phyloP scores from a whole-genome alignment of 78 protist species.

The Tieghemostelium lacteum region DNA sequence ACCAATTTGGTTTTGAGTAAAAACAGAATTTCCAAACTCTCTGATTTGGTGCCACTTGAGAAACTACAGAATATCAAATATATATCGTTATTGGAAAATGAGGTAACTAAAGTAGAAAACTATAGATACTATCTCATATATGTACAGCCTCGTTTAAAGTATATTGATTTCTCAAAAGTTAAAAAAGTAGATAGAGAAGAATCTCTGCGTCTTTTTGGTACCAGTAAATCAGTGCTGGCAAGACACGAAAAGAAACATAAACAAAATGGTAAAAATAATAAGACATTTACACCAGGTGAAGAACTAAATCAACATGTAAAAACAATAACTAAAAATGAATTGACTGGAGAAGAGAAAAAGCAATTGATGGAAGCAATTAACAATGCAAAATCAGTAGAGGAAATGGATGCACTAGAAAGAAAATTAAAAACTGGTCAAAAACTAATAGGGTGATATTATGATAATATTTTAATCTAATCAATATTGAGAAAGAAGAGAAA shows the following conservation, averaged over 20 bases:
- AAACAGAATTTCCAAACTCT: constrained; percentile 52
- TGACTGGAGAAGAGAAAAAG: constrained; percentile 22
- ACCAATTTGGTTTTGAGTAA: constrained; percentile 78
- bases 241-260: neutral
- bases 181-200: constrained; percentile 49
- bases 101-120: constrained; percentile 46
- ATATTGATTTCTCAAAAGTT: constrained; percentile 88
- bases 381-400: constrained; percentile 30
- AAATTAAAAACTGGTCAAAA: constrained; percentile 10
- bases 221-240: neutral
- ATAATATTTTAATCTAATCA: no score
- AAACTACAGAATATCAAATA: constrained; percentile 38
- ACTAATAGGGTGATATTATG: no score
- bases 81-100: constrained; percentile 80
- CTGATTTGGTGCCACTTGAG: constrained; percentile 62
- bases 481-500: no score
- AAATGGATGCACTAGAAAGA: constrained; percentile 5
- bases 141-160: constrained; percentile 78
- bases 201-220: constrained; percentile 25
- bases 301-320: neutral
- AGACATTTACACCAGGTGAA: constrained; percentile 50
- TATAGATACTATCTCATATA: constrained; percentile 87
- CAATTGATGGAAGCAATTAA: neutral
- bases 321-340: neutral
- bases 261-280: neutral